Evolutionary conservation across 352 stramenopile genomes (phyloP), one percentile per base, ranked within the genome.

Genomic region (Phytophthora meadii): DNA sequence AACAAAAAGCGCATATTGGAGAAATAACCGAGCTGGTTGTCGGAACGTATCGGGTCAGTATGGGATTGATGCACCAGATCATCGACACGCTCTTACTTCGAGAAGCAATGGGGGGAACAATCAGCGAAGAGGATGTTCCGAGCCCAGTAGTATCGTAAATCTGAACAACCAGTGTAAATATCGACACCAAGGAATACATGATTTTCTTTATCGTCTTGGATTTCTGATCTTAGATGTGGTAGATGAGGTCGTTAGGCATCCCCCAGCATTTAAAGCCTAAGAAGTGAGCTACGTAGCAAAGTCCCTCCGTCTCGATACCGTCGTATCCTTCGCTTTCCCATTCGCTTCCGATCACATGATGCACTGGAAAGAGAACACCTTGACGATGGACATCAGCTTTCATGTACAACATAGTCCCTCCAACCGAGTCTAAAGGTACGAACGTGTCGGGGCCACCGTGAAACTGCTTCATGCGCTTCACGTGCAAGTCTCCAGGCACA

Each of bases 1-100:
- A 69, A 14, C 47, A 63, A 28, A 59, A 62, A 40, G 25, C 53
- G 4, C 68, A 76, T 41, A 73, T 86, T 42, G 79, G 79, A 22
- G 78, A 79, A 55, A 72, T 90, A 30, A 84, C 77, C 2, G 77
- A 88, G 42, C 55, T 83, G 0, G 65, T 90, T 24, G 73, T 90
- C 2, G 65, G 54, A 19, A 77, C 74, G 2, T 87, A 85, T 47
- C 67, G 71, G 1, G 61, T 68, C 5, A 77, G 68, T 12, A 57
- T 86, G 11, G 62, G 63, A 6, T 73, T 87, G 24, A 68, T 89
- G 58, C 52, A 70, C 4, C 70, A 81, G 37, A 78, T 76, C 6
- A 72, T 81, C 30, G 68, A 84, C 40, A 77, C 62, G 14, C 58
- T 84, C 19, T 40, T 87, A 34, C 40, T 77, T 51, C 68, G 46